Evolutionary conservation across 441 rosid species (phyloP).

Genomic region (Populus hybrid): DNA sequence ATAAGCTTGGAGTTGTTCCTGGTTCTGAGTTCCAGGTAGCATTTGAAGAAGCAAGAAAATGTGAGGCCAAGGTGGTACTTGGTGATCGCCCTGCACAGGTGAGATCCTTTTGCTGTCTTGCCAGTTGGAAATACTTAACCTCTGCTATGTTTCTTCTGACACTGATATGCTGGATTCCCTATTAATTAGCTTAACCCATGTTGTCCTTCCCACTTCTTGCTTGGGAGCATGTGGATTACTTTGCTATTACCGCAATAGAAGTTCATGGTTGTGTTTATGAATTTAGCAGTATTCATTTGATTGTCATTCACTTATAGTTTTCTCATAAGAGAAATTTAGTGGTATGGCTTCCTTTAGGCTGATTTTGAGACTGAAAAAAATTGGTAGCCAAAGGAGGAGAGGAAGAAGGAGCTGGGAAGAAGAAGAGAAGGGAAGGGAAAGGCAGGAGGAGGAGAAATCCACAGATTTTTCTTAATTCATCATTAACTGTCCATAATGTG

Average conservation of each 20-base stretch:
- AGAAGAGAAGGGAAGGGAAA: background rate
- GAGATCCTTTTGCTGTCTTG: slow-evolving; percentile 10
- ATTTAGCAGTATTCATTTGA: background rate
- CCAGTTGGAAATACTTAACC: background rate
- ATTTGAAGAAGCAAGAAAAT: background rate
- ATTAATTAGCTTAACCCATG: background rate
- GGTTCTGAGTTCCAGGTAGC: background rate
- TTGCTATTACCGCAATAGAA: background rate
- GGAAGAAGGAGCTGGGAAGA: background rate
- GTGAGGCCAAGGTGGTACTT: background rate
- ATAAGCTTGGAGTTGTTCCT: background rate
- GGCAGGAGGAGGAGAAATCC: background rate
- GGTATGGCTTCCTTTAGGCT: background rate
- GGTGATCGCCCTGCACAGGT: background rate
- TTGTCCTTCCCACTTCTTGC: background rate
- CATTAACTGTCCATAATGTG: background rate
- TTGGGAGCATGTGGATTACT: background rate
- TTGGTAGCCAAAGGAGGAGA: too few species aligned
- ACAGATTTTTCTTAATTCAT: background rate
- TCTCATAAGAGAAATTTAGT: background rate
- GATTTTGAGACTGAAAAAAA: background rate
- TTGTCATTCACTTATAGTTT: background rate
- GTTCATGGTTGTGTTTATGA: background rate
- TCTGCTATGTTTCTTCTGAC: background rate
- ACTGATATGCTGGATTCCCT: background rate